phyloP scores from a whole-genome alignment of 176 grass and related monocot genomes.

The Lolium perenne region DNA sequence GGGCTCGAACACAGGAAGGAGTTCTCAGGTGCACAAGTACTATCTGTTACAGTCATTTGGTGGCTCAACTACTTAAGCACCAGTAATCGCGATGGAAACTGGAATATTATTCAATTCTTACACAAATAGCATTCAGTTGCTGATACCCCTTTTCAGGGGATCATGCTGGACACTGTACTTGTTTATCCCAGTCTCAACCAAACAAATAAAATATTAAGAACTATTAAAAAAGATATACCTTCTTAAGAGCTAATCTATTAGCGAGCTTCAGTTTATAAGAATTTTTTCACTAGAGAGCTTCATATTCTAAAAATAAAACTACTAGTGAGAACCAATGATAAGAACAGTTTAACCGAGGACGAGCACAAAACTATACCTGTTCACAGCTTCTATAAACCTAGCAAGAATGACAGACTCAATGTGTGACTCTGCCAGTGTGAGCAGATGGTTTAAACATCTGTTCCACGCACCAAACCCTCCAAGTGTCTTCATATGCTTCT shows the following conservation, averaged over 20 bases:
- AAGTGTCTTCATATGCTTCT: slow-evolving; percentile 84
- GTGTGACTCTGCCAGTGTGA: slow-evolving; percentile 90
- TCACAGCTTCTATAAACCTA: slow-evolving; percentile 86
- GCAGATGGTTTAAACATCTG: slow-evolving; percentile 97
- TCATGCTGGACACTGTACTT: background rate
- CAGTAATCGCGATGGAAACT: background rate
- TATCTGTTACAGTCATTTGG: background rate
- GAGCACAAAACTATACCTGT: slow-evolving; percentile 59
- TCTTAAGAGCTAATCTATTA: background rate
- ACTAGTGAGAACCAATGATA: slow-evolving; percentile 18
- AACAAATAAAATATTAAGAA: background rate
- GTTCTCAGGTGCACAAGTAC: background rate
- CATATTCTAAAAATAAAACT: background rate
- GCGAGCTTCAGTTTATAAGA: background rate
- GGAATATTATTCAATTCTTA: background rate
- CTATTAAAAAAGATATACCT: background rate
- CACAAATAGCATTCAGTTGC: background rate
- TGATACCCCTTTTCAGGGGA: background rate
- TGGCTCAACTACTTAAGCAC: background rate
- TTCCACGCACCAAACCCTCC: slow-evolving; percentile 98
- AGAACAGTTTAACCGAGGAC: background rate
- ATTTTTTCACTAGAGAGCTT: background rate
- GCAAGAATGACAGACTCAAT: slow-evolving; percentile 92
- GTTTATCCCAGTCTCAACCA: background rate
- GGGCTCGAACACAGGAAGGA: slow-evolving; percentile 4